Percentiles rank a stretch among this genome's conserved stretches.
Evolutionary conservation across 148 eudicot genomes (phyloP).

Genomic region (Arctostaphylos glauca): DNA sequence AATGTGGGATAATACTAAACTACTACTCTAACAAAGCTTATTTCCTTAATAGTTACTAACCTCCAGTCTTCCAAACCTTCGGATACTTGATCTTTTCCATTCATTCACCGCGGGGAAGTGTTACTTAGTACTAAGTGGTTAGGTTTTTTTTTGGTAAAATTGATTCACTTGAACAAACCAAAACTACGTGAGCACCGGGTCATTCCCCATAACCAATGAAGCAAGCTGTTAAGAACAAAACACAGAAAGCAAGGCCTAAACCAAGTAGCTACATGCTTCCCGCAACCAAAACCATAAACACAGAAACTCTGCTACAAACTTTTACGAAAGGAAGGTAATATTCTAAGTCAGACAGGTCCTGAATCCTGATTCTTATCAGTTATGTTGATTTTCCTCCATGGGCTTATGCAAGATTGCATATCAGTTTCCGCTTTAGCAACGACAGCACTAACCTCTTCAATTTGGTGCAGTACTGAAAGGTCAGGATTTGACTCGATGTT

Average conservation of each 20-base stretch:
- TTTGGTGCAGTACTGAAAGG: not conserved
- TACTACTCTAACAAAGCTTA: too few species aligned
- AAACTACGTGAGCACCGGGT: not conserved
- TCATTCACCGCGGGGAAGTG: too few species aligned
- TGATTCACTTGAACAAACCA: not conserved
- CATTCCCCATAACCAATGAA: not conserved
- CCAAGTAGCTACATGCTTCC: not conserved
- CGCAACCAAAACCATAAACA: not conserved
- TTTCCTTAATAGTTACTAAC: too few species aligned
- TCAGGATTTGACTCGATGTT: not conserved
- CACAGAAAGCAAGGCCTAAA: not conserved
- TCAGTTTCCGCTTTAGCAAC: not conserved
- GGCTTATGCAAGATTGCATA: not conserved
- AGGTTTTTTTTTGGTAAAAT: not conserved
- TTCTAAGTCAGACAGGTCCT: not conserved
- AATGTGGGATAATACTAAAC: too few species aligned
- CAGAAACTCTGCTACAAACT: not conserved
- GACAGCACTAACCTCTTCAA: not conserved
- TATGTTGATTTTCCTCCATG: not conserved
- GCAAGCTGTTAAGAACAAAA: not conserved
- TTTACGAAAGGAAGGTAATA: not conserved
- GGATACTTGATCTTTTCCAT: too few species aligned
- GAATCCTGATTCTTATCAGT: not conserved
- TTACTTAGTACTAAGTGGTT: too few species aligned
- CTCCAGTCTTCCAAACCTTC: too few species aligned